Base-by-base conservation (phyloP, 495 filamentous ascomycete genomes). In the Rhypophila decipiens region DNA sequence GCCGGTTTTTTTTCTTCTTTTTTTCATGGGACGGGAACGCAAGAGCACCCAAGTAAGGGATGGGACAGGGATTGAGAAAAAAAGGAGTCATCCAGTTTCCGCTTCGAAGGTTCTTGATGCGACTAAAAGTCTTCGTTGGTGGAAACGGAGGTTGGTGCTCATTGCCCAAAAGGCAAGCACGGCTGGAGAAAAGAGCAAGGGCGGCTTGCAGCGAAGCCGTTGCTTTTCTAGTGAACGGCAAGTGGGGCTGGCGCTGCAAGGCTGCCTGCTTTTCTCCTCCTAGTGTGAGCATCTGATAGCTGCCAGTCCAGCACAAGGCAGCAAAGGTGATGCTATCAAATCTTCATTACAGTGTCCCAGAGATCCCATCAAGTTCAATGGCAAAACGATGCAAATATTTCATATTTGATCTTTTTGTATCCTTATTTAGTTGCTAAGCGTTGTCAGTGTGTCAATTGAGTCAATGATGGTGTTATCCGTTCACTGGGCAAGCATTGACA, bases 161-260 rank as follows among this genome's bases (percentile, higher is more conserved):
- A 13, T 18, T 39, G 36, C 36, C 36, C 36, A 18, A n/a, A n/a
- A 39, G 36, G 36, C 36, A 39, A 39, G 24, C 29, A 50, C 24
- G 27, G 39, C 27, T 42, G 27, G n/a, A 11, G 45, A 43, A 34
- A 11, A 21, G 29, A 15, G 54, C 36, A 39, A 46, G 43, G 46
- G 53, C 44, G 48, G 47, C 24, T 22, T 40, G 33, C 39, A 22
- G 21, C 21, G 24, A 11, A 10, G 24, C 27, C 36, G 11, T 47
- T 41, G 23, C 36, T 33, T 47, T 22, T 31, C 20, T 24, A 24
- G 38, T 40, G 29, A 27, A 39, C 39, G 17, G n/a, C 39, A 39
- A 38, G 27, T 55, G 46, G 52, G 47, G 40, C 36, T 44, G 49
- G 46, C 36, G 42, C 50, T 53, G 58, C 58, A 57, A 60, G 55